Percentiles rank a stretch among this genome's conserved stretches.
These are phyloP conservation scores for Fallopia convolvulus DNA, from an alignment of 148 eudicot genomes.

Conservation along the genomic window DNA sequence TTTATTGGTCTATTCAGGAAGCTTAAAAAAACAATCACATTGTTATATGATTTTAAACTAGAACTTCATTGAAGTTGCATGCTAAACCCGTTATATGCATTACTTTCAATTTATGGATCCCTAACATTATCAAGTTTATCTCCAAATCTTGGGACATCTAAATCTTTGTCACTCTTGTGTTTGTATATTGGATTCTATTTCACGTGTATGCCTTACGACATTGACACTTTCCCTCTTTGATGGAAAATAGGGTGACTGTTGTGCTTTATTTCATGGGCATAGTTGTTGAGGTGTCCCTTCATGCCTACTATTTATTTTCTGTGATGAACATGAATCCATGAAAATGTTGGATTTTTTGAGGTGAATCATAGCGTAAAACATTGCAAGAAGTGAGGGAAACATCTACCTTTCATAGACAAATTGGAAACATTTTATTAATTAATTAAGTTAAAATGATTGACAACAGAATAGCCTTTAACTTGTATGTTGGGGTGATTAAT, in stretches of 20 bases:
- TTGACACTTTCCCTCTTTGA: too few species aligned
- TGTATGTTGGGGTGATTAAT: neutral
- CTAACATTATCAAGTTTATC: too few species aligned
- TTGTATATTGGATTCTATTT: neutral
- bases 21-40: too few species aligned
- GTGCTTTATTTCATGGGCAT: neutral
- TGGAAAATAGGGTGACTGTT: neutral
- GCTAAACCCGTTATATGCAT: too few species aligned
- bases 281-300: constrained; percentile 8
- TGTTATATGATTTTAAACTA: too few species aligned
- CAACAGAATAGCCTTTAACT: neutral
- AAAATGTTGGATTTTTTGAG: neutral
- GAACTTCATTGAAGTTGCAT: too few species aligned
- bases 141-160: neutral
- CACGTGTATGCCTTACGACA: neutral
- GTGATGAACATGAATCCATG: neutral
- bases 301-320: neutral
- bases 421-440: neutral
- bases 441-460: neutral
- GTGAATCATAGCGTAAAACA: neutral
- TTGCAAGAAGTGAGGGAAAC: neutral
- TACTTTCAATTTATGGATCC: too few species aligned
- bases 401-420: neutral
- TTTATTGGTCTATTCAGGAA: too few species aligned
- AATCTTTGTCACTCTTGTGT: neutral